A percentile compares a stretch with the other conserved stretches of the same genome.
Conservation (phyloP, 2,329 filamentous ascomycete genomes). For the Ustulina deusta region DNA sequence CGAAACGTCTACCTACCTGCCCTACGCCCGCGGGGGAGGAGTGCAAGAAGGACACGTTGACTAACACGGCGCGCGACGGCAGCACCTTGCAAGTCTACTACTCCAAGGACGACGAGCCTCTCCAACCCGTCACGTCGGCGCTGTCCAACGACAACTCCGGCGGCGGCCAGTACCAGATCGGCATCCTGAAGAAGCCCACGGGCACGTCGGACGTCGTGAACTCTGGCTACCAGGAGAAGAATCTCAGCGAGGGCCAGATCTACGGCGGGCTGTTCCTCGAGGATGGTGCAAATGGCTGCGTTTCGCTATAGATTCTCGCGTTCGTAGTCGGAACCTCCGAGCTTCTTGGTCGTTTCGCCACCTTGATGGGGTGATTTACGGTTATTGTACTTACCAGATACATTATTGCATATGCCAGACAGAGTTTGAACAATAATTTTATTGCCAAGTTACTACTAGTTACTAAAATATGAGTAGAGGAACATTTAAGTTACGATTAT, state of each 20-base stretch:
- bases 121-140: conserved; percentile 60
- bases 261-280: conserved; percentile 65
- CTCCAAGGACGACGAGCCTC: conserved; percentile 60
- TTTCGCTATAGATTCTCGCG: conserved; percentile 53
- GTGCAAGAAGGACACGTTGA: not conserved
- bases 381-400: not conserved
- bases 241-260: conserved; percentile 62
- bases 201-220: conserved; percentile 64
- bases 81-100: conserved; percentile 70
- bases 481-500: not conserved
- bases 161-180: conserved; percentile 67
- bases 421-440: too few relatives aligned
- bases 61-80: not conserved
- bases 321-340: not conserved
- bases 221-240: conserved; percentile 60
- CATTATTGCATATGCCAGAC: too few relatives aligned
- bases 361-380: not conserved
- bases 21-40: not conserved
- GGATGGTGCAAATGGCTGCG: conserved; percentile 56
- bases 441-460: too few relatives aligned
- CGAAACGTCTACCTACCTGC: not conserved
- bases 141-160: conserved; percentile 65
- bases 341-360: not conserved
- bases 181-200: conserved; percentile 68
- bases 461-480: too few relatives aligned